These are phyloP conservation scores for Pyrenula aspistea DNA, from an alignment of 495 filamentous ascomycete species.

Conservation along the genomic window DNA sequence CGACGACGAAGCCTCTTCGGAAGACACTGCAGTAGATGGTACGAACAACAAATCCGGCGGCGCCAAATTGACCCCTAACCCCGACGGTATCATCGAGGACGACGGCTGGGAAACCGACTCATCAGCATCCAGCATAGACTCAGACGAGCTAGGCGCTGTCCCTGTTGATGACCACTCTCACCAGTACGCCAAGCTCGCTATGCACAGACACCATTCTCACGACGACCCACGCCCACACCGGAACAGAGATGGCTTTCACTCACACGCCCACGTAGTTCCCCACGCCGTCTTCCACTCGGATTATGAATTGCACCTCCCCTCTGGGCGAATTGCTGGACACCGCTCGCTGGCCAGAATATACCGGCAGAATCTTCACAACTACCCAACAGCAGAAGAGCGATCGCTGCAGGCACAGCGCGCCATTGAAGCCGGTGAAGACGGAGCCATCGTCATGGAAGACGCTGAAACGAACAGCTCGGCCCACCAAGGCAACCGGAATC, in stretches of 20 bases:
- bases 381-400: conserved; percentile 60
- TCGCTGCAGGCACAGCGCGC: conserved; percentile 25
- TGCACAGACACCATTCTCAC: conserved; percentile 55
- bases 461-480: conserved; percentile 18
- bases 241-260: conserved; percentile 60
- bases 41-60: conserved; percentile 12
- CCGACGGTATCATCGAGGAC: conserved; percentile 39
- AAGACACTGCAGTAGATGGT: conserved; percentile 15
- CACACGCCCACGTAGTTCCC: conserved; percentile 44
- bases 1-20: conserved; percentile 53
- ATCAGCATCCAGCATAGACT: conserved; percentile 70
- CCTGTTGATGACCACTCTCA: conserved; percentile 52
- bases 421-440: conserved; percentile 27
- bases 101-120: conserved; percentile 90
- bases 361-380: conserved; percentile 80
- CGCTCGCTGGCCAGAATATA: conserved; percentile 76
- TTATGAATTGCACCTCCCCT: conserved; percentile 87
- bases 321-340: conserved; percentile 81
- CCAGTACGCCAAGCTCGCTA: conserved; percentile 44
- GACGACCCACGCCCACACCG: conserved; percentile 50
- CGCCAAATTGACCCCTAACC: conserved; percentile 22
- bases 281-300: conserved; percentile 75
- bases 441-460: conserved; percentile 14
- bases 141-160: conserved; percentile 58
- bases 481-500: conserved; percentile 30